Evolutionary conservation across 805 yeast genomes (phyloP).

Genomic region (Lipomyces spencermartinsiae): DNA sequence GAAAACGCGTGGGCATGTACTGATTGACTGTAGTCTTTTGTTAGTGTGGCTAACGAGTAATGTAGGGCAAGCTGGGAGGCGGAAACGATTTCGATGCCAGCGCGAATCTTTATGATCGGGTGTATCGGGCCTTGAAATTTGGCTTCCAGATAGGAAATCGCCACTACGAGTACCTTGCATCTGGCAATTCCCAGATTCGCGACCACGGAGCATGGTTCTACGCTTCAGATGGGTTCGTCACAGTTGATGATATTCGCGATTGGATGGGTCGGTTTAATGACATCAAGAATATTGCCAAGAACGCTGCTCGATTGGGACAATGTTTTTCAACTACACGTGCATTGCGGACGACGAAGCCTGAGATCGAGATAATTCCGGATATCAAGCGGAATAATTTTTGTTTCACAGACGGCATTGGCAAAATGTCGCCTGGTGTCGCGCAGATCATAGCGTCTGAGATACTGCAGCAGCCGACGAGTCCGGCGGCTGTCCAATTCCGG

Average conservation of each 20-base stretch:
- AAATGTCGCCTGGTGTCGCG: slow-evolving; percentile 22
- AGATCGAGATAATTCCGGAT: slow-evolving; percentile 48
- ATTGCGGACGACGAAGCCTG: slow-evolving; percentile 13
- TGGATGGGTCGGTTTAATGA: slow-evolving; percentile 15
- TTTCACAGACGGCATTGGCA: slow-evolving; percentile 29
- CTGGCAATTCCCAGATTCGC: slow-evolving; percentile 19
- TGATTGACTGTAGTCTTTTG: neutral
- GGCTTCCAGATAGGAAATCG: slow-evolving; percentile 14
- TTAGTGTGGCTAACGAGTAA: neutral
- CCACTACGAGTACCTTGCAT: slow-evolving; percentile 11
- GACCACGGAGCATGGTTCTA: slow-evolving; percentile 22
- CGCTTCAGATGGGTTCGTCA: slow-evolving; percentile 10
- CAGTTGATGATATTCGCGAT: slow-evolving; percentile 6
- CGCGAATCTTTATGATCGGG: slow-evolving; percentile 5
- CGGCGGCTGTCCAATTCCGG: slow-evolving; percentile 24
- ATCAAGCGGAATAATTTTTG: slow-evolving; percentile 9
- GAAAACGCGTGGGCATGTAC: slow-evolving; percentile 6
- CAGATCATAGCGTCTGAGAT: slow-evolving; percentile 13
- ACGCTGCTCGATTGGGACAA: slow-evolving; percentile 17
- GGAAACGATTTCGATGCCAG: neutral
- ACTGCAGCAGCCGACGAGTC: slow-evolving; percentile 11
- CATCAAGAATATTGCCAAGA: slow-evolving; percentile 8
- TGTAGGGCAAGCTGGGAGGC: slow-evolving; percentile 11
- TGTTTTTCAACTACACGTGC: slow-evolving; percentile 18
- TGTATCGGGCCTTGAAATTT: slow-evolving; percentile 11